Evolutionary conservation across 2,329 filamentous ascomycete genomes (phyloP).

Genomic region (Exutisphaerella laricina): DNA sequence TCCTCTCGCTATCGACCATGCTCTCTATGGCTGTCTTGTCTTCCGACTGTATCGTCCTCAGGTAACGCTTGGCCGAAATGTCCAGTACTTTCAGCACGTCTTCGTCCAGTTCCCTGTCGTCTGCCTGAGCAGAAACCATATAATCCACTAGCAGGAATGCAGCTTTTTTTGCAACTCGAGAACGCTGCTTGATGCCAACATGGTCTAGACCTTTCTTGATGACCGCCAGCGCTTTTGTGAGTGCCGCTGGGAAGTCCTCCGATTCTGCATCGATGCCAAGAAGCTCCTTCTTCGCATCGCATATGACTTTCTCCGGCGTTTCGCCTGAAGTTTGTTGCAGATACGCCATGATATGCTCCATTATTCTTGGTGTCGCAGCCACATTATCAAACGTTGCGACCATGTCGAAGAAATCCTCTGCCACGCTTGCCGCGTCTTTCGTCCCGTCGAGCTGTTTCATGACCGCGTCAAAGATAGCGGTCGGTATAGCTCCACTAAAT

Average conservation of each 20-base stretch:
- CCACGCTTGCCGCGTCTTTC: constrained; percentile 56
- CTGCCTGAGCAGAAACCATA: constrained; percentile 35
- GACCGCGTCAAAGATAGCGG: constrained; percentile 84
- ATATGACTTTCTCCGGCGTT: constrained; percentile 55
- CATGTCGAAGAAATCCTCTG: constrained; percentile 73
- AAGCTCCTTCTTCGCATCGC: constrained; percentile 65
- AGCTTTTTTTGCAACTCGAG: constrained; percentile 42
- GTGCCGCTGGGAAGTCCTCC: constrained; percentile 64
- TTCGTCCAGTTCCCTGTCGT: constrained; percentile 40
- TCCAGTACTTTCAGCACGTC: constrained; percentile 50
- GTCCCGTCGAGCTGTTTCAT: constrained; percentile 62
- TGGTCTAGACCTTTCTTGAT: constrained; percentile 45
- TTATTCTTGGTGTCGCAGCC: constrained; percentile 58
- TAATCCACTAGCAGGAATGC: constrained; percentile 47
- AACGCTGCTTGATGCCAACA: constrained; percentile 30
- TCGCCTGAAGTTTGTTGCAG: constrained; percentile 51
- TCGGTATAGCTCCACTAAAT: constrained; percentile 85
- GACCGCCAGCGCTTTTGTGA: constrained; percentile 59
- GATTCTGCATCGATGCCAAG: constrained; percentile 59
- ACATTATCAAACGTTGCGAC: constrained; percentile 65
- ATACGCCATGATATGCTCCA: constrained; percentile 65
- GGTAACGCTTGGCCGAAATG: constrained; percentile 34
- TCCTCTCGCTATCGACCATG: constrained; percentile 1
- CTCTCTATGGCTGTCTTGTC: constrained; percentile 3
- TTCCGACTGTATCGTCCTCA: constrained; percentile 12